Percentiles rank a stretch among this genome's conserved stretches.
Evolutionary conservation across 2,329 filamentous ascomycete genomes (phyloP).

Genomic region (Mycosphaerella arachidis): DNA sequence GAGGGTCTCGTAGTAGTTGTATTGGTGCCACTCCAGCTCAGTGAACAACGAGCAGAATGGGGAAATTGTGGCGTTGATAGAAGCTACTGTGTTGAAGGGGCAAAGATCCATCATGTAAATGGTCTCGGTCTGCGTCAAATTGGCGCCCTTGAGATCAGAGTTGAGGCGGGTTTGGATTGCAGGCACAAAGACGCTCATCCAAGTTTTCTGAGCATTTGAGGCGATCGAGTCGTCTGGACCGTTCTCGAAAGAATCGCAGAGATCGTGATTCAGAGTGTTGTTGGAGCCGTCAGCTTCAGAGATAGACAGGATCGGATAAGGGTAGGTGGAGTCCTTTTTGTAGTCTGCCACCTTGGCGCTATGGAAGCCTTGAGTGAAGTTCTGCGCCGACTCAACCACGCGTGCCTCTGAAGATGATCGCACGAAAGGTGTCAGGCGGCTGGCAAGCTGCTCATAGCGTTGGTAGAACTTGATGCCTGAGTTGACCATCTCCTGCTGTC

Average conservation of each 20-base stretch:
- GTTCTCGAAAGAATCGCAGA: constrained; percentile 66
- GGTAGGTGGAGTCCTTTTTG: constrained; percentile 43
- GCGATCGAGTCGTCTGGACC: constrained; percentile 50
- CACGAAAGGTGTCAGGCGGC: constrained; percentile 60
- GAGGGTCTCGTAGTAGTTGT: constrained; percentile 75
- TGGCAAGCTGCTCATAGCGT: constrained; percentile 63
- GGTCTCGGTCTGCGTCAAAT: constrained; percentile 59
- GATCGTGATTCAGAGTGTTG: constrained; percentile 74
- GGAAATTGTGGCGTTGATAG: constrained; percentile 53
- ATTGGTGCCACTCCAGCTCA: constrained; percentile 70
- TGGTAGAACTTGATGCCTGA: constrained; percentile 72
- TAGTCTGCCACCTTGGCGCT: constrained; percentile 46
- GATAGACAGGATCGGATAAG: constrained; percentile 60
- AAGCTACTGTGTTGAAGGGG: constrained; percentile 74
- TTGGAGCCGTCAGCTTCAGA: constrained; percentile 64
- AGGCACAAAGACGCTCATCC: constrained; percentile 60
- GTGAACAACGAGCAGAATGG: constrained; percentile 75
- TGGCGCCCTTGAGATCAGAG: constrained; percentile 60
- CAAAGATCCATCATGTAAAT: constrained; percentile 83
- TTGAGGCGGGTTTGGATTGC: constrained; percentile 68
- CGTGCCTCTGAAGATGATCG: constrained; percentile 66
- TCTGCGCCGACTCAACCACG: constrained; percentile 68
- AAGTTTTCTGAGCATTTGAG: constrained; percentile 51
- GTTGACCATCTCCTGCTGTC: constrained; percentile 65
- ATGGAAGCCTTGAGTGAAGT: constrained; percentile 73